These are phyloP conservation scores for Amphibolis antarctica DNA, from an alignment of 106 monocot genomes.

Conservation along the genomic window DNA sequence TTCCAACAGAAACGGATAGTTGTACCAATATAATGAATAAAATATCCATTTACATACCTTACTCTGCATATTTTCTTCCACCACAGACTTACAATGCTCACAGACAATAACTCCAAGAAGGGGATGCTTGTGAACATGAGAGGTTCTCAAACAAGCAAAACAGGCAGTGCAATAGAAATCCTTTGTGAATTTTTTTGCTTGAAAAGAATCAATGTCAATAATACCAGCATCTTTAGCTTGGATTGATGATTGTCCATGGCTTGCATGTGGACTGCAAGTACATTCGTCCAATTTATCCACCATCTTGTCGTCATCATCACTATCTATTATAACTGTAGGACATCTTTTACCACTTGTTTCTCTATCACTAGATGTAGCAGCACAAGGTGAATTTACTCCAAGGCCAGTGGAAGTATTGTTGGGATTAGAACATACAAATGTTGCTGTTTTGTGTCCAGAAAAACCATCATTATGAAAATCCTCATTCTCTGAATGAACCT, in stretches of 20 bases:
- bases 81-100: constrained; percentile 39
- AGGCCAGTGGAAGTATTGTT: constrained; percentile 11
- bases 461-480: constrained; percentile 7
- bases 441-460: constrained; percentile 6
- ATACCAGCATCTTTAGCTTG: constrained; percentile 36
- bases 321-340: constrained; percentile 41
- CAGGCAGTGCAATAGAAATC: constrained; percentile 66
- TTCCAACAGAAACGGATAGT: too few relatives aligned
- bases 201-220: constrained; percentile 58
- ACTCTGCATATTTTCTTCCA: constrained; percentile 42
- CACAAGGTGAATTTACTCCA: not conserved
- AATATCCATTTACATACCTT: constrained; percentile 29
- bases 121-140: constrained; percentile 62
- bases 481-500: constrained; percentile 4
- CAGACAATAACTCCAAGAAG: constrained; percentile 68
- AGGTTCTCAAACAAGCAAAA: constrained; percentile 26
- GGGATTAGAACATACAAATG: constrained; percentile 1
- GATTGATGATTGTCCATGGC: constrained; percentile 6
- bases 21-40: not conserved
- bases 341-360: constrained; percentile 30
- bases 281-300: constrained; percentile 6
- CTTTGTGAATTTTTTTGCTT: not conserved
- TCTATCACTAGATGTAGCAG: not conserved
- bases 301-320: constrained; percentile 52
- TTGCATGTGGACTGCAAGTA: constrained; percentile 4